Evolutionary conservation across 768 basidiomycete species (phyloP).

Genomic region (Rubroboletus pulcherrimus): DNA sequence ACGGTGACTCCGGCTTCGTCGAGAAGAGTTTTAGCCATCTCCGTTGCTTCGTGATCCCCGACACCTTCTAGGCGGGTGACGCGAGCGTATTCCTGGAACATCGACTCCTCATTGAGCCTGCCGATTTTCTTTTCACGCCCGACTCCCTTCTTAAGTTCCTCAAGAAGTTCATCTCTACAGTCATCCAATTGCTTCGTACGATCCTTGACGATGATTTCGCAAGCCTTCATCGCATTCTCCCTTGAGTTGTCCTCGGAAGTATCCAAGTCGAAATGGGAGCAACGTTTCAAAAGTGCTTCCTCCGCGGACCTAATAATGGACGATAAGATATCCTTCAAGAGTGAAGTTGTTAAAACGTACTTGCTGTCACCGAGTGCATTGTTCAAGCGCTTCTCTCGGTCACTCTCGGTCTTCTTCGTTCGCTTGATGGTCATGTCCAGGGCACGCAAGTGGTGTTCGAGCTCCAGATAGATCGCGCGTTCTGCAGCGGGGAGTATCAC

Average conservation of each 20-base stretch:
- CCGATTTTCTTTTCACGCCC: constrained; percentile 67
- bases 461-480: constrained; percentile 89
- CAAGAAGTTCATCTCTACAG: constrained; percentile 70
- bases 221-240: constrained; percentile 84
- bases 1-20: constrained; percentile 54
- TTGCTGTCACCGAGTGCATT: constrained; percentile 87
- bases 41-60: constrained; percentile 74
- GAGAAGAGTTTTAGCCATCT: constrained; percentile 55
- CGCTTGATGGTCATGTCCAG: constrained; percentile 76
- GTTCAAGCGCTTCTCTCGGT: constrained; percentile 84
- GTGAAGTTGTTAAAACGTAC: constrained; percentile 33
- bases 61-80: constrained; percentile 61
- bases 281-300: constrained; percentile 91
- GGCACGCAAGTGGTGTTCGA: constrained; percentile 89
- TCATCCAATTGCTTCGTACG: constrained; percentile 75
- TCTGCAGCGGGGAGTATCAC: constrained; percentile 87
- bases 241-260: constrained; percentile 45
- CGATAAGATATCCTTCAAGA: background rate
- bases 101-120: constrained; percentile 61
- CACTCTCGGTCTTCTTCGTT: constrained; percentile 68
- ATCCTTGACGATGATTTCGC: constrained; percentile 85
- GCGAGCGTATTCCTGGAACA: constrained; percentile 76
- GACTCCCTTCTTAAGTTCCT: constrained; percentile 61
- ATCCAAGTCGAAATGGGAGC: constrained; percentile 91
- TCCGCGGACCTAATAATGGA: constrained; percentile 64